A percentile compares a stretch with the other conserved stretches of the same genome.
These are phyloP conservation scores for Gossypium davidsonii DNA, from an alignment of 441 rosid species.

Conservation along the genomic window DNA sequence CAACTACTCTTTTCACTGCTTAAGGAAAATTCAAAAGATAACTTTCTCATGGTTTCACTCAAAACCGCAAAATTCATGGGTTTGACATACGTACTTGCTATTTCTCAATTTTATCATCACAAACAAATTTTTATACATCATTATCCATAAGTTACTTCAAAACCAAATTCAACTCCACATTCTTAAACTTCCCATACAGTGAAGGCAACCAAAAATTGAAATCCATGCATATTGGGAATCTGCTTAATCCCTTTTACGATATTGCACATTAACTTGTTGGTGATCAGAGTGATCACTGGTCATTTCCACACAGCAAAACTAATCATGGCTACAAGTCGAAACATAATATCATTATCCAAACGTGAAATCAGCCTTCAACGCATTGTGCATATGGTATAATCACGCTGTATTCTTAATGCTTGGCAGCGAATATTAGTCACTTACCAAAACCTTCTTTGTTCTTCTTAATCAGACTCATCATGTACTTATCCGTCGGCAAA, in stretches of 20 bases:
- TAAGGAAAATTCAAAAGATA: not conserved
- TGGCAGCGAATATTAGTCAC: slow-evolving; percentile 11
- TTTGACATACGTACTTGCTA: not conserved
- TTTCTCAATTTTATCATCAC: not conserved
- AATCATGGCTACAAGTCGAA: not conserved
- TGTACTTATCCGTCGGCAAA: slow-evolving; percentile 67
- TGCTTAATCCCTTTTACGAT: not conserved
- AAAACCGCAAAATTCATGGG: not conserved
- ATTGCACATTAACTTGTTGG: not conserved
- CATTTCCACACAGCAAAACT: not conserved
- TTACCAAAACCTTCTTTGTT: slow-evolving; percentile 80
- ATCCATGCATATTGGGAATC: not conserved
- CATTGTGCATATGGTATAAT: not conserved
- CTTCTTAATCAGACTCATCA: slow-evolving; percentile 58
- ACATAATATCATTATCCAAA: not conserved
- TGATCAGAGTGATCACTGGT: not conserved
- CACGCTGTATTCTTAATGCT: not conserved
- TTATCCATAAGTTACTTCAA: not conserved
- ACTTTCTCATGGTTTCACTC: not conserved
- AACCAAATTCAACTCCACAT: not conserved
- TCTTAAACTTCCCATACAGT: not conserved
- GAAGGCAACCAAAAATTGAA: not conserved
- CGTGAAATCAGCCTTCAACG: not conserved
- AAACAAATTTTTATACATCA: not conserved
- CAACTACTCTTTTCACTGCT: not conserved